A percentile compares a stretch with the other conserved stretches of the same genome.
Conservation (phyloP, 192 early-diverging fungal species). For the Linnemannia hyalina region DNA sequence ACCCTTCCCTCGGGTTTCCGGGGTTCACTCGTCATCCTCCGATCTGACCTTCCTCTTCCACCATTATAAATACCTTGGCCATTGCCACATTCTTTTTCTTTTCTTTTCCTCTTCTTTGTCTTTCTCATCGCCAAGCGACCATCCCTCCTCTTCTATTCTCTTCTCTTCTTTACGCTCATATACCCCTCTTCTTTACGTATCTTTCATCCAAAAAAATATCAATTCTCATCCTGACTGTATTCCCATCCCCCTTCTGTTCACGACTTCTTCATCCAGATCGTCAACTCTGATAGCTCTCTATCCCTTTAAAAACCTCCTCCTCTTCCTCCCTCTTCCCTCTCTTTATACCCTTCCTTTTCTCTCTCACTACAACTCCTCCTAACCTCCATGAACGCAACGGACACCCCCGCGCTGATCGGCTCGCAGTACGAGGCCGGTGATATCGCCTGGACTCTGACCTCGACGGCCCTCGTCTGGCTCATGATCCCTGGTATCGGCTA, state of each 20-base stretch:
- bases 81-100: background rate
- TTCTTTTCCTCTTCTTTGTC: background rate
- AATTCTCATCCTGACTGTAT: background rate
- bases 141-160: background rate
- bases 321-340: background rate
- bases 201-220: background rate
- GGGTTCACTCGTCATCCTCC: background rate
- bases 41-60: background rate
- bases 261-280: background rate
- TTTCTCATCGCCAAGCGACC: slow-evolving; percentile 4
- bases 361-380: background rate
- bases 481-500: slow-evolving; percentile 97
- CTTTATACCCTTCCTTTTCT: background rate
- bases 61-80: background rate
- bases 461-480: slow-evolving; percentile 88
- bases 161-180: too few relatives aligned
- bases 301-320: background rate
- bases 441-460: slow-evolving; percentile 76
- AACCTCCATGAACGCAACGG: slow-evolving; percentile 22
- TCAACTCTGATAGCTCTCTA: slow-evolving; percentile 8
- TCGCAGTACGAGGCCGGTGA: slow-evolving; percentile 61
- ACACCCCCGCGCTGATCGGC: slow-evolving; percentile 3
- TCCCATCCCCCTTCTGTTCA: background rate
- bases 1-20: background rate
- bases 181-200: background rate